Evolutionary conservation across 2,329 filamentous ascomycete genomes (phyloP).

Genomic region (Lecanicillium sp.): DNA sequence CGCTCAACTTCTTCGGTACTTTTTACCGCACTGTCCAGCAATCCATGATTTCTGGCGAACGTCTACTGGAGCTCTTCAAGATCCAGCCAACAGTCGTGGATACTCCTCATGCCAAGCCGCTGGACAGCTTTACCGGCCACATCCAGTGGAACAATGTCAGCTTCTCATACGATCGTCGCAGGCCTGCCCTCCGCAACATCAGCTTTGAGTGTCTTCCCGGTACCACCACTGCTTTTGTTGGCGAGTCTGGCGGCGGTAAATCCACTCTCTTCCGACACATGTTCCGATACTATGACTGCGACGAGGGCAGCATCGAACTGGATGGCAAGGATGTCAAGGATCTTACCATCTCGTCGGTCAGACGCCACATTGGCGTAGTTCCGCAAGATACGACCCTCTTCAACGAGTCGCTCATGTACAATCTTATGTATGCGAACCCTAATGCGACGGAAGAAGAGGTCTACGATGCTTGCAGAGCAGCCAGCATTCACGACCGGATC

Average conservation of each 20-base stretch:
- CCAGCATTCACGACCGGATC: slow-evolving; percentile 90
- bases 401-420: slow-evolving; percentile 93
- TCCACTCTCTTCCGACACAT: slow-evolving; percentile 93
- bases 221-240: slow-evolving; percentile 91
- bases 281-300: slow-evolving; percentile 91
- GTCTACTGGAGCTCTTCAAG: slow-evolving; percentile 92
- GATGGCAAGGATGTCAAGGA: slow-evolving; percentile 80
- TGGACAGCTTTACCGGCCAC: slow-evolving; percentile 67
- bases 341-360: slow-evolving; percentile 87
- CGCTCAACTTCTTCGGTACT: slow-evolving; percentile 82
- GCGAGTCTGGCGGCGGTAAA: slow-evolving; percentile 94
- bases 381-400: slow-evolving; percentile 95
- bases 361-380: slow-evolving; percentile 87
- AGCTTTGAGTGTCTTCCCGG: slow-evolving; percentile 81
- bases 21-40: slow-evolving; percentile 96
- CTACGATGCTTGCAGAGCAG: slow-evolving; percentile 72
- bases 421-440: slow-evolving; percentile 82
- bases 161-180: slow-evolving; percentile 83
- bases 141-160: slow-evolving; percentile 83
- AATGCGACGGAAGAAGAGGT: slow-evolving; percentile 74
- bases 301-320: slow-evolving; percentile 71
- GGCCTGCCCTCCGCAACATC: slow-evolving; percentile 75
- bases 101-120: slow-evolving; percentile 51
- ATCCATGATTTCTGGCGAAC: slow-evolving; percentile 94
- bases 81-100: slow-evolving; percentile 90